These are phyloP conservation scores for Barbatosphaeria neglecta DNA, from an alignment of 495 filamentous ascomycete genomes.

Conservation along the genomic window DNA sequence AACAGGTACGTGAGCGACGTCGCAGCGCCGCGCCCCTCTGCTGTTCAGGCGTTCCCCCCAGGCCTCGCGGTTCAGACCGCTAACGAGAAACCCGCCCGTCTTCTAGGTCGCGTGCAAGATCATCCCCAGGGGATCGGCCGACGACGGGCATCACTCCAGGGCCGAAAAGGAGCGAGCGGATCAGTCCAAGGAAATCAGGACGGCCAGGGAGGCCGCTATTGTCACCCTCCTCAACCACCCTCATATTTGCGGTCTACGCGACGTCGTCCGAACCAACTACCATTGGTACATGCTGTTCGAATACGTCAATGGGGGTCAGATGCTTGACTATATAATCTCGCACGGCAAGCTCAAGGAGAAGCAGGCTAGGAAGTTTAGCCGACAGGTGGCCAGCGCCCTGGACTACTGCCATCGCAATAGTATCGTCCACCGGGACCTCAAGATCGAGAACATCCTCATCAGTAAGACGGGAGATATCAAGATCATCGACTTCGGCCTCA, in stretches of 20 bases:
- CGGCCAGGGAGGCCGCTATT: constrained; percentile 91
- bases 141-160: constrained; percentile 60
- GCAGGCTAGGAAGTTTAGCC: constrained; percentile 92
- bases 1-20: constrained; percentile 53
- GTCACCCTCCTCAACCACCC: constrained; percentile 91
- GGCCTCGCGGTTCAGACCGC: neutral
- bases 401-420: constrained; percentile 99
- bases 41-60: neutral
- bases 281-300: constrained; percentile 99
- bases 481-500: constrained; percentile 97
- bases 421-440: constrained; percentile 94
- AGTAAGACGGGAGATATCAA: constrained; percentile 99
- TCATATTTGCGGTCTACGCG: constrained; percentile 92
- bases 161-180: constrained; percentile 80
- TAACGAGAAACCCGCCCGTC: neutral
- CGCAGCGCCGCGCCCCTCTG: neutral
- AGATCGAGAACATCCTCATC: constrained; percentile 99
- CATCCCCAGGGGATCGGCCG: constrained; percentile 75
- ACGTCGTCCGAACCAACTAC: constrained; percentile 88
- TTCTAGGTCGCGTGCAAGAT: constrained; percentile 90
- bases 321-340: constrained; percentile 99
- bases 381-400: constrained; percentile 94
- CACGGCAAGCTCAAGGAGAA: constrained; percentile 97
- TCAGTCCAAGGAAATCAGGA: constrained; percentile 92
- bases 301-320: constrained; percentile 97